phyloP scores from a whole-genome alignment of 2,329 filamentous ascomycete genomes.

The Metarhizium guizhouense region DNA sequence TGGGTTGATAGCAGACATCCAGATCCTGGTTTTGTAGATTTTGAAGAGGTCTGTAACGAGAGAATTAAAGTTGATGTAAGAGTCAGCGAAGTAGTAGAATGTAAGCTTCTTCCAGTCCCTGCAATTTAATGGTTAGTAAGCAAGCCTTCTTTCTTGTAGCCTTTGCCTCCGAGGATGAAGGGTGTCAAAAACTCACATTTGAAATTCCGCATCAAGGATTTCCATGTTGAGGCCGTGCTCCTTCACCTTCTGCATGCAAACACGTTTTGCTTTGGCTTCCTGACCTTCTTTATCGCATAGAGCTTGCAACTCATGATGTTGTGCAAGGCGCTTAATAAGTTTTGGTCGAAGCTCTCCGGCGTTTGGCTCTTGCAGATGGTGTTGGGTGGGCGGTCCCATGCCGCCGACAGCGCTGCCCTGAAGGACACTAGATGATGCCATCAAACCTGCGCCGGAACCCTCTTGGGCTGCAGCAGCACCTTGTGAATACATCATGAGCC shows the following conservation, averaged over 20 bases:
- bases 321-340: conserved; percentile 90
- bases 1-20: conserved; percentile 99
- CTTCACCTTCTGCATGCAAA: conserved; percentile 92
- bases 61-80: conserved; percentile 98
- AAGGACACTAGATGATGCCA: conserved; percentile 54
- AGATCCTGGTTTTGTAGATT: conserved; percentile 98
- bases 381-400: conserved; percentile 66
- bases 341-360: conserved; percentile 82
- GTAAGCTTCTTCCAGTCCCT: conserved; percentile 99
- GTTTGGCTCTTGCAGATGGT: conserved; percentile 63
- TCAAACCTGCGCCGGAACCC: conserved; percentile 50
- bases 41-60: conserved; percentile 97
- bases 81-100: conserved; percentile 97
- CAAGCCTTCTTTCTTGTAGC: not conserved
- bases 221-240: conserved; percentile 97
- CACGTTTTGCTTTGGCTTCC: conserved; percentile 92
- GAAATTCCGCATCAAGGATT: conserved; percentile 95
- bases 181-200: conserved; percentile 63
- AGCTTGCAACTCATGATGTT: conserved; percentile 80
- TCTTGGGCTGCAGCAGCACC: conserved; percentile 57
- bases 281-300: conserved; percentile 94
- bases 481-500: conserved; percentile 97
- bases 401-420: conserved; percentile 66
- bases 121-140: conserved; percentile 8
- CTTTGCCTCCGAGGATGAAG: not conserved